Evolutionary conservation across 192 early-diverging fungal species (phyloP), one percentile per base, ranked within the genome.

Genomic region (Rhizophagus sp.): DNA sequence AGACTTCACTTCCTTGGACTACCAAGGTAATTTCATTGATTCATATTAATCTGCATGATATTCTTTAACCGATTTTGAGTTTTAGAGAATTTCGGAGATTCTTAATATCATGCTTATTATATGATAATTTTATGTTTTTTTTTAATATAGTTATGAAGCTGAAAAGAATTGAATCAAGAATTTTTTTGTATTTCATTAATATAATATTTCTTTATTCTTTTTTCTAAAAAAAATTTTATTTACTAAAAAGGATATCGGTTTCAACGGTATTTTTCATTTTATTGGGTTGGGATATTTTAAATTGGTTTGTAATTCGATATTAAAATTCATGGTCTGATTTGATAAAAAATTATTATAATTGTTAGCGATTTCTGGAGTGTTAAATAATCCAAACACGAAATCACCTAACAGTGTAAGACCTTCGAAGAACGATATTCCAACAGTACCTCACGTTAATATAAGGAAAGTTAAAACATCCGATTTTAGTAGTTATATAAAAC

Each of bases 401-500:
- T 82, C 81, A 9, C 83, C 85, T 19, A 80, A 82, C 15, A 81
- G 78, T 19, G 57, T 79, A 50, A 90, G 90, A 82, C 86, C 88
- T 27, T 83, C 82, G 15, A 90, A 90, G 81, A 73, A 79, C 22
- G 89, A 89, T 76, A 88, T 90, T 72, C 87, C 89, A 13, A 82
- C 87, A 25, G 85, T 92, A 13, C 81, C 90, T 8, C 90, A 89
- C 9, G 88, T 87, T 5, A 78, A 83, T n/a, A 89, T 96, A 64
- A 88, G 90, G 13, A 88, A 89, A 77, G 89, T 97, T 13, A 90
- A 89, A 49, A 73, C 81, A 69, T 81, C 86, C 50, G 97, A 99
- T 78, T 99, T 99, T 89, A 95, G 96, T 70, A 87, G 86, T 4
- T 99, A 99, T 78, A 80, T 96, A 33, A 87, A 89, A 8, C 86